Conservation (phyloP, 306 rosid species). For the Fragaria vesca region DNA sequence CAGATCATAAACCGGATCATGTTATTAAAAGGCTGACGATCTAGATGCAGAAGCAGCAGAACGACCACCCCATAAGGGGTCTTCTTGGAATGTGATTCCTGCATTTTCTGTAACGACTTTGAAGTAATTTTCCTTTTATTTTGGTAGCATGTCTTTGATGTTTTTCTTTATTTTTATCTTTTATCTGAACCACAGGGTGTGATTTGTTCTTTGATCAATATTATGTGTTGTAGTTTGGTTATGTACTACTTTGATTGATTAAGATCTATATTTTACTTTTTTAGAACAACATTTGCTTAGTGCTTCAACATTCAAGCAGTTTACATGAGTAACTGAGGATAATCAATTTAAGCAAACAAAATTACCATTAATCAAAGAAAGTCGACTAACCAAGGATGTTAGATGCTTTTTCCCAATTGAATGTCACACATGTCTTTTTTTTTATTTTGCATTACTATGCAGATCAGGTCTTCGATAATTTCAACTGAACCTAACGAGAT, state of each 20-base stretch:
- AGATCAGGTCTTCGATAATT: background rate
- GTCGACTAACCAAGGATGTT: background rate
- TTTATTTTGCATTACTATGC: too few species aligned
- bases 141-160: background rate
- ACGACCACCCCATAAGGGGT: constrained; percentile 5
- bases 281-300: background rate
- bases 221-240: background rate
- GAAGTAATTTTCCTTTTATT: background rate
- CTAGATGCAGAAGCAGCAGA: background rate
- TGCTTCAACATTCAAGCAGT: background rate
- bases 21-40: background rate
- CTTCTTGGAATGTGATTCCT: constrained; percentile 18
- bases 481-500: background rate
- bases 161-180: background rate
- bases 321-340: background rate
- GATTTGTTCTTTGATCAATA: background rate
- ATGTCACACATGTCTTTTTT: background rate
- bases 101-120: background rate
- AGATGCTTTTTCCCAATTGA: background rate
- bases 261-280: background rate
- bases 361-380: too few species aligned
- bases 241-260: background rate
- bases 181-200: background rate
- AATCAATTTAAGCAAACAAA: background rate
- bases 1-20: background rate